A percentile compares a stretch with the other conserved stretches of the same genome.
Conservation (phyloP, 768 basidiomycete genomes). For the Pulveroboletus sp. region DNA sequence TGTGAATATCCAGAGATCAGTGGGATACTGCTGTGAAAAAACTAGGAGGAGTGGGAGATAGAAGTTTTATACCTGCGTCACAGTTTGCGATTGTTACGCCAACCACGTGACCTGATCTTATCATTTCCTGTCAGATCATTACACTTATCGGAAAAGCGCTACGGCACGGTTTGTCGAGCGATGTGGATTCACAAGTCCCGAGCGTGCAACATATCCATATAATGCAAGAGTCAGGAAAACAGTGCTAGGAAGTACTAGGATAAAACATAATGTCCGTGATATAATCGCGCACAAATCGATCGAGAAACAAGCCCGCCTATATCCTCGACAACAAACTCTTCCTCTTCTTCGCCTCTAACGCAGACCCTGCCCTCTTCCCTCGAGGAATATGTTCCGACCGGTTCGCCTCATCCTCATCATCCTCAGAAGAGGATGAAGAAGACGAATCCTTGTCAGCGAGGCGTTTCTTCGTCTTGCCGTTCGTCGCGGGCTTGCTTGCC, state of each 20-base stretch:
- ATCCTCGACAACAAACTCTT: slow-evolving; percentile 13
- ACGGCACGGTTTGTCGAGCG: too few species aligned
- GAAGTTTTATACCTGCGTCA: too few species aligned
- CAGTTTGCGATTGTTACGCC: slow-evolving; percentile 21
- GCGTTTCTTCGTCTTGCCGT: slow-evolving; percentile 25
- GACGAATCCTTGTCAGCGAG: slow-evolving; percentile 27
- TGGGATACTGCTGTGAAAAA: too few species aligned
- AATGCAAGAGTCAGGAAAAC: not conserved
- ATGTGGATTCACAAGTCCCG: too few species aligned
- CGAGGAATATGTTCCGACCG: slow-evolving; percentile 57
- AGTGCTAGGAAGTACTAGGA: not conserved
- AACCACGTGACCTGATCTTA: not conserved
- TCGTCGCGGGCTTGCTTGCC: slow-evolving; percentile 24
- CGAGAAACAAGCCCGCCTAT: not conserved
- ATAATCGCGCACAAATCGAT: too few species aligned
- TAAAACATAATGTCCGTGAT: too few species aligned
- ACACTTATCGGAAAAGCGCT: too few species aligned
- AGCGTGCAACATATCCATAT: too few species aligned
- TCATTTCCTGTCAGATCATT: too few species aligned
- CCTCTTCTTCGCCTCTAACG: slow-evolving; percentile 25
- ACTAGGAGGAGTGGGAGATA: too few species aligned
- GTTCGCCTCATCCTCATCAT: slow-evolving; percentile 29
- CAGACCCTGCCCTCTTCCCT: slow-evolving; percentile 51
- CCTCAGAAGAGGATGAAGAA: slow-evolving; percentile 39
- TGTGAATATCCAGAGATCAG: too few species aligned